Evolutionary conservation across 352 stramenopile species (phyloP).

Genomic region (Phytophthora nicotianae): DNA sequence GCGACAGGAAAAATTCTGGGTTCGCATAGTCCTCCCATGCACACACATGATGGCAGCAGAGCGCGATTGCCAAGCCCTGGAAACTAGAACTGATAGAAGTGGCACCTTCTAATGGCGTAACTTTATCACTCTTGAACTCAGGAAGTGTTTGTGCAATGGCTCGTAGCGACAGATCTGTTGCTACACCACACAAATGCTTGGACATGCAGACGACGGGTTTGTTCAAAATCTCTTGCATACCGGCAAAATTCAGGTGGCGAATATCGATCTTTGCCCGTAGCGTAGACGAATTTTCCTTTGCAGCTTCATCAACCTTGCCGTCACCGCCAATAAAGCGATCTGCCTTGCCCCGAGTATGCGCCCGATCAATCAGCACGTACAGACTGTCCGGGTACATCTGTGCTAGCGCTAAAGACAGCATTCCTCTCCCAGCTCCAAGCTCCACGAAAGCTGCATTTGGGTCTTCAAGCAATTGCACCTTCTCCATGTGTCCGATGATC

Average conservation of each 20-base stretch:
- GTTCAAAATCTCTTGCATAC: conserved; percentile 55
- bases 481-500: conserved; percentile 82
- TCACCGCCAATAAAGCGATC: conserved; percentile 69
- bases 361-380: conserved; percentile 82
- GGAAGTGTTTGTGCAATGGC: conserved; percentile 65
- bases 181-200: conserved; percentile 86
- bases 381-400: conserved; percentile 64
- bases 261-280: conserved; percentile 86
- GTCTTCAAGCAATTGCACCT: conserved; percentile 52
- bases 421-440: conserved; percentile 74
- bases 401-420: conserved; percentile 80
- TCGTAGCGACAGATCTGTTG: conserved; percentile 80
- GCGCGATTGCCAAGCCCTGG: conserved; percentile 66
- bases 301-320: conserved; percentile 15
- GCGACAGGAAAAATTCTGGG: conserved; percentile 55
- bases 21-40: conserved; percentile 78
- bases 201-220: conserved; percentile 80
- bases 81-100: conserved; percentile 44
- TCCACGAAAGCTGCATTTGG: conserved; percentile 60
- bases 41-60: conserved; percentile 86
- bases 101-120: conserved; percentile 2
- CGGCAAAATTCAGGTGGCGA: conserved; percentile 79
- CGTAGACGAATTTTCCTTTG: conserved; percentile 37
- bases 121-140: not conserved
- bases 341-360: conserved; percentile 73